Evolutionary conservation across 208 protist genomes (phyloP).

Genomic region (Kentomonas sorsogonicus): DNA sequence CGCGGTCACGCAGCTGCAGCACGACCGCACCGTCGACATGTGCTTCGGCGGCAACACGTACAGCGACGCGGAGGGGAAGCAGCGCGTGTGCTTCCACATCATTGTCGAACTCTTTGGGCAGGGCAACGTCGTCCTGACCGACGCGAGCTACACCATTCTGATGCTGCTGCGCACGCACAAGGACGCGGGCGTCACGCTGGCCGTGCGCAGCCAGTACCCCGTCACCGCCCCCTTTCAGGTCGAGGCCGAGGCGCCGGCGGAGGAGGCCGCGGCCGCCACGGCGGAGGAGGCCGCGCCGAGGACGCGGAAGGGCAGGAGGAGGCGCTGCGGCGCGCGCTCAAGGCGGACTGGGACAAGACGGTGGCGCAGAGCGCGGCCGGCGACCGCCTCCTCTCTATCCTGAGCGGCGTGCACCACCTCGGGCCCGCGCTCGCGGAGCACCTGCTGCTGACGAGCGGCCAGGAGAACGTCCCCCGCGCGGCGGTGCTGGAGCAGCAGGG

Average conservation of each 20-base stretch:
- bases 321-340: neutral
- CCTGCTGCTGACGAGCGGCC: slow-evolving; percentile 40
- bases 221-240: slow-evolving; percentile 26
- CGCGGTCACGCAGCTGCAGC: slow-evolving; percentile 90
- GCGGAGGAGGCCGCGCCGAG: neutral
- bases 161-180: slow-evolving; percentile 90
- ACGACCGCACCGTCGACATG: slow-evolving; percentile 95
- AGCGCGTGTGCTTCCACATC: slow-evolving; percentile 59
- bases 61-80: neutral
- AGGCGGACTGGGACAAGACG: neutral
- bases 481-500: slow-evolving; percentile 9
- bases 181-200: slow-evolving; percentile 66
- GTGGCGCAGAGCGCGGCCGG: neutral
- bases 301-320: slow-evolving; percentile 2
- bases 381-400: slow-evolving; percentile 5
- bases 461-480: slow-evolving; percentile 12
- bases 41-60: slow-evolving; percentile 72
- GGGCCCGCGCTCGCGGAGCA: slow-evolving; percentile 69
- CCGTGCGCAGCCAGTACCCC: slow-evolving; percentile 74
- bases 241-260: neutral
- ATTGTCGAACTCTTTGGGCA: slow-evolving; percentile 89
- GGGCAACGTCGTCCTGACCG: slow-evolving; percentile 96
- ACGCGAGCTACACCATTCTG: slow-evolving; percentile 91
- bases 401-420: slow-evolving; percentile 66
- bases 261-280: neutral